Base-by-base conservation (phyloP, 1,284 basidiomycete genomes). In the Ustilago xerochloae region DNA sequence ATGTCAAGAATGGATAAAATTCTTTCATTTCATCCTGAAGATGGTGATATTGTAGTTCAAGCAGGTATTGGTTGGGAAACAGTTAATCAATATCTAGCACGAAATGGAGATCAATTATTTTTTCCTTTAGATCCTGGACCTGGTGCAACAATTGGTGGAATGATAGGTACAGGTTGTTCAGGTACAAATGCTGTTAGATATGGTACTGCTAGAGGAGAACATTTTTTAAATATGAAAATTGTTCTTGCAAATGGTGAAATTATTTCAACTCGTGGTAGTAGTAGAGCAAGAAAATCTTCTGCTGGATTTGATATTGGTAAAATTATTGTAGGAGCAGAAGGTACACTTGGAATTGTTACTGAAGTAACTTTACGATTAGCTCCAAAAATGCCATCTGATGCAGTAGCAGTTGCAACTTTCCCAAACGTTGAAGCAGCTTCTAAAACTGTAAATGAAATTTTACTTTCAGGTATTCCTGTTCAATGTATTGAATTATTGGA, bases 311-410 rank as follows among this genome's bases (percentile, higher is more conserved):
- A 98, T 79, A 87, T 90, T 1, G 95, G 93, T 1, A 94, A 95
- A 78, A 85, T 97, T 16, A 97, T 97, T 86, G 92, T 97, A 54
- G 94, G 95, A 18, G 92, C 94, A 0, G 95, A 98, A 83, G 95
- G 95, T 1, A 97, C 94, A 0, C 86, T 97, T 24, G 95, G 95
- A 0, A 93, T 98, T 57, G 88, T 97, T 32, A 95, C 93, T 0
- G 94, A 97, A 85, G 92, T 91, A 0, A 95, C 94, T 0, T 87
- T 96, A 51, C 87, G 92, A 6, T 87, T 97, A 6, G 89, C 92
- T 0, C 94, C 94, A 0, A 84, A 91, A 0, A 86, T 93, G n/a
- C 92, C 91, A 4, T 47, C 68, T 5, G 94, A 91, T 24, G 87
- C 85, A 59, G 87, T 85, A 32, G 87, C 86, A 6, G 86, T 87